phyloP scores from a whole-genome alignment of 345 rosid species.

The Bruguiera parviflora region DNA sequence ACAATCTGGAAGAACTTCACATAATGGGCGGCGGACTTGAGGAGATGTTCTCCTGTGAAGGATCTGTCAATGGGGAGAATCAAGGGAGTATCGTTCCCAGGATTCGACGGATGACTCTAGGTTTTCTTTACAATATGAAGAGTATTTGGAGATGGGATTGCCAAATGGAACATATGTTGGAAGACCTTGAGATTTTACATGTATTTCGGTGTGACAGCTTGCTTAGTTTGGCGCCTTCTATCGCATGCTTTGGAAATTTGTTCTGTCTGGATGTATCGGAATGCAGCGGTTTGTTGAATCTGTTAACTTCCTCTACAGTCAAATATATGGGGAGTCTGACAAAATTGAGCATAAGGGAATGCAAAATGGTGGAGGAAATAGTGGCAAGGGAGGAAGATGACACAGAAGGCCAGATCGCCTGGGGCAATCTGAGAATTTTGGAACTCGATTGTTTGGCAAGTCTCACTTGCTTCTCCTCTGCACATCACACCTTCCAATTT shows the following conservation, averaged over 20 bases:
- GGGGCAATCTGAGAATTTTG: too few species aligned
- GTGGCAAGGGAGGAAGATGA: conserved; percentile 10
- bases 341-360: conserved; percentile 10
- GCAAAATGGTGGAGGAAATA: conserved; percentile 16
- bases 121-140: not conserved
- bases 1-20: conserved; percentile 1
- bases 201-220: not conserved
- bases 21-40: rapidly evolving
- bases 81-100: not conserved
- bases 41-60: conserved; percentile 1
- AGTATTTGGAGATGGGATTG: not conserved
- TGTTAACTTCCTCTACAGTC: conserved; percentile 9
- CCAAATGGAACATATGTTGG: not conserved
- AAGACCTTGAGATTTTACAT: not conserved
- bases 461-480: conserved; percentile 9
- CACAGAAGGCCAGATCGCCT: not conserved
- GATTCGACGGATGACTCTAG: not conserved
- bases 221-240: conserved; percentile 8
- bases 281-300: conserved; percentile 9
- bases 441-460: not conserved
- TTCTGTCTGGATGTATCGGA: conserved; percentile 1
- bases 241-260: conserved; percentile 13
- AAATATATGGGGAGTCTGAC: conserved; percentile 14
- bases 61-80: not conserved
- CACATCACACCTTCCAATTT: not conserved